Base-by-base conservation (phyloP, 306 rosid genomes). In the Vicia villosa region DNA sequence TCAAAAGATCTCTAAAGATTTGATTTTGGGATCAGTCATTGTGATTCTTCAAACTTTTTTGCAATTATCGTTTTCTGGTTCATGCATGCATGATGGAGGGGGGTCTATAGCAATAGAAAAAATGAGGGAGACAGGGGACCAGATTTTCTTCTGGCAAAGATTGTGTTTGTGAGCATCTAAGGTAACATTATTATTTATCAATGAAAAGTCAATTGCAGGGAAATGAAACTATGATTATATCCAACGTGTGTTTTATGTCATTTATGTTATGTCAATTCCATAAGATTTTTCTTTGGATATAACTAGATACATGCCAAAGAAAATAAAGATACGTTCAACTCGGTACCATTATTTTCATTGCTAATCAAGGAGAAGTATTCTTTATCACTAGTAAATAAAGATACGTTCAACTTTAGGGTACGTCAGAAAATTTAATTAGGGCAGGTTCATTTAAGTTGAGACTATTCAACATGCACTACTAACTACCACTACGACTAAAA, bases 1-100 rank as follows among this genome's bases (percentile, higher is more conserved):
- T 91, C 73, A 61, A 73, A 80, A 76, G 83, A 88, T 86, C 85
- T 76, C 60, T 26, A 0, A 63, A 77, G 90, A 85, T 86, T 80
- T 70, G 72, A 28, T 70, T 22, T 77, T 65, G 1, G 62, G 73
- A 52, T 50, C 21, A n/a, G 15, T 58, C 40, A 66, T 38, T 58
- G 5, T 14, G 37, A 26, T 26, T 72, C 64, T 72, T 59, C 56
- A 19, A 57, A 50, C 71, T 37, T n/a, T 28, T 26, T 75, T 63
- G 49, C 30, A 30, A 61, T 15, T 71, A 72, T 63, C 66, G 59
- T 74, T 69, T 70, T 70, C 10, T 60, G 66, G 46, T 64, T 73
- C 71, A 28, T 60, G 56, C 71, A 28, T 60, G 38, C 38, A 34
- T 34, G 38, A 6, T 34, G 57, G 70, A 72, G 56, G 58, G 56